Percentiles rank a stretch among this genome's conserved stretches.
Evolutionary conservation across 1,139 yeast species (phyloP).

Genomic region (Nakaseomyces nivariensis): DNA sequence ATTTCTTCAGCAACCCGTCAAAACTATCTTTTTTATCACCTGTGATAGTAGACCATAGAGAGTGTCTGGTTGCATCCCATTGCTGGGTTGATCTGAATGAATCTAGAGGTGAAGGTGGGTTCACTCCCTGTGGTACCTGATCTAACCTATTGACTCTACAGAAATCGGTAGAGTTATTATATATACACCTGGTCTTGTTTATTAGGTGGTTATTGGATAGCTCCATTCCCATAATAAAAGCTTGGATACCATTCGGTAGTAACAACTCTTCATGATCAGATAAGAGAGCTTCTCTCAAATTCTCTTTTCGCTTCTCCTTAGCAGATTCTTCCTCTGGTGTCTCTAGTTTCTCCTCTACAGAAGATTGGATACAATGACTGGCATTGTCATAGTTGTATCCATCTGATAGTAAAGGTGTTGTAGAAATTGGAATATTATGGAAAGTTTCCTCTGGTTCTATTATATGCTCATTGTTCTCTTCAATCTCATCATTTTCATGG

Average conservation of each 20-base stretch:
- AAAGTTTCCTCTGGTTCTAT: not conserved
- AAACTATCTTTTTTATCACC: conserved; percentile 6
- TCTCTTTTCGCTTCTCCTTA: conserved; percentile 10
- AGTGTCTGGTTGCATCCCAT: conserved; percentile 26
- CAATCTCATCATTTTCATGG: conserved; percentile 16
- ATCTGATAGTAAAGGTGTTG: not conserved
- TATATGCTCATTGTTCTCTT: conserved; percentile 3
- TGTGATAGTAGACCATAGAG: conserved; percentile 11
- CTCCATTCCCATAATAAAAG: conserved; percentile 30
- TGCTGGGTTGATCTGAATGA: conserved; percentile 29
- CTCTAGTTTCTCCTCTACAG: conserved; percentile 4
- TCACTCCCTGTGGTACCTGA: conserved; percentile 24
- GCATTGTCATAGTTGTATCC: not conserved
- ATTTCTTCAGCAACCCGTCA: conserved; percentile 13
- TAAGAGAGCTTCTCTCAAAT: conserved; percentile 4
- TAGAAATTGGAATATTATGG: not conserved
- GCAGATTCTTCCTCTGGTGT: conserved; percentile 9
- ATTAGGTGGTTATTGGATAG: conserved; percentile 17
- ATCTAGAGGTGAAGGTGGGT: conserved; percentile 30
- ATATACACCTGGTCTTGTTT: conserved; percentile 22
- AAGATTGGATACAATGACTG: not conserved
- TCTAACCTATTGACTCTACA: conserved; percentile 22
- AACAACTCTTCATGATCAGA: conserved; percentile 34
- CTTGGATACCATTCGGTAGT: conserved; percentile 68
- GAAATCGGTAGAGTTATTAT: conserved; percentile 23